Evolutionary conservation across 2,329 filamentous ascomycete genomes (phyloP).

Genomic region (Neofusicoccum sp.): DNA sequence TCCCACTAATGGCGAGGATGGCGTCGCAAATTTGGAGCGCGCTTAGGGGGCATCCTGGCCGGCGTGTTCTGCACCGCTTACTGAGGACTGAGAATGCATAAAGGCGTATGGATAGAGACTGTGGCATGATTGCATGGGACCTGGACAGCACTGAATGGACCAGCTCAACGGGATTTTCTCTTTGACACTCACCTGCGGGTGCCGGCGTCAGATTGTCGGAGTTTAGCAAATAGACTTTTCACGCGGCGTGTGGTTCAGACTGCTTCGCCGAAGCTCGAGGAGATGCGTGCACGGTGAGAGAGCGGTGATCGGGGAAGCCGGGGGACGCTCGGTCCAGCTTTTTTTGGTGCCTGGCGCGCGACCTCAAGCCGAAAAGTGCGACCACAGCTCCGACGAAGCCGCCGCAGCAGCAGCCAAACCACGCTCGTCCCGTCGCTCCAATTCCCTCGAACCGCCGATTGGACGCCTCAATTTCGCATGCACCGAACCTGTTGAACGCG

Average conservation of each 20-base stretch:
- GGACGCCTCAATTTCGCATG: neutral
- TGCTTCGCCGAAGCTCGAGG: neutral
- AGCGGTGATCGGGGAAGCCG: neutral
- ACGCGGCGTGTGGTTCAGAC: neutral
- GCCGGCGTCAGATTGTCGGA: conserved; percentile 2
- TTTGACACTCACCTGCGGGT: neutral
- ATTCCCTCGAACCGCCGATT: too few relatives aligned
- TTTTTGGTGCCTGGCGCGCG: neutral
- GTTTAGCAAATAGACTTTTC: neutral
- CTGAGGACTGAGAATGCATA: neutral
- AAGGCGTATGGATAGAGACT: conserved; percentile 7
- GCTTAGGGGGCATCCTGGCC: neutral
- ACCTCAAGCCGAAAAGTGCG: conserved; percentile 11
- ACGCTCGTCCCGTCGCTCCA: neutral
- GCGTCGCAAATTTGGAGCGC: neutral
- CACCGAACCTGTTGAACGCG: neutral
- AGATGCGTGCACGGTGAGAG: neutral
- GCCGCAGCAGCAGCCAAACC: neutral
- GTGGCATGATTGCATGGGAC: conserved; percentile 15
- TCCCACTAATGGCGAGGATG: neutral
- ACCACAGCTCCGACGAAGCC: neutral
- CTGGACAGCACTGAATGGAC: neutral
- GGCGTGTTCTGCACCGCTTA: neutral
- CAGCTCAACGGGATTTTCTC: neutral
- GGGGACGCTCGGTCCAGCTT: neutral